These are phyloP conservation scores for Stachybotrys chartarum DNA, from an alignment of 2,329 filamentous ascomycete species.

Conservation along the genomic window DNA sequence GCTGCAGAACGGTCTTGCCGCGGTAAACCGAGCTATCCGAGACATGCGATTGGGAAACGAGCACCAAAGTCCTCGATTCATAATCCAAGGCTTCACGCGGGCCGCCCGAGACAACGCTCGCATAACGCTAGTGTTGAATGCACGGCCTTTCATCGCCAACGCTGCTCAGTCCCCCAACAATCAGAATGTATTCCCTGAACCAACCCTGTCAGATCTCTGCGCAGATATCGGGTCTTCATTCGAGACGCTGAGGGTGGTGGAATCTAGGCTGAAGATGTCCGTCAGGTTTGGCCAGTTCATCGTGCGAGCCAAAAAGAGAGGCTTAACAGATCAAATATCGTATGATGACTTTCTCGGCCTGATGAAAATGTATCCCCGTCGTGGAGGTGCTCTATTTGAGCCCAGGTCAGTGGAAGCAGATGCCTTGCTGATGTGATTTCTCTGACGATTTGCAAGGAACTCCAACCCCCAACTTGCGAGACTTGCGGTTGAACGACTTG, in stretches of 20 bases:
- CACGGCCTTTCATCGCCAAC: constrained; percentile 13
- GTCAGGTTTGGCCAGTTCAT: constrained; percentile 24
- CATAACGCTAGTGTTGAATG: constrained; percentile 14
- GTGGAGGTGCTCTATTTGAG: constrained; percentile 20
- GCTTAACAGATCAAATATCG: constrained; percentile 11
- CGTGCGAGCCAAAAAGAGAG: constrained; percentile 17
- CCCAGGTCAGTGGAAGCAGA: constrained; percentile 13
- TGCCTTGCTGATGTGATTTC: neutral
- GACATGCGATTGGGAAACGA: constrained; percentile 22
- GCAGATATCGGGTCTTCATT: constrained; percentile 11
- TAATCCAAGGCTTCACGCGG: constrained; percentile 18
- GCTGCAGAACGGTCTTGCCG: constrained; percentile 18
- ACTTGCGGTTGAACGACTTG: constrained; percentile 9
- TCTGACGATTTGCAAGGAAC: constrained; percentile 11
- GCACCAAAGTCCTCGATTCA: constrained; percentile 13
- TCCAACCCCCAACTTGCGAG: constrained; percentile 6
- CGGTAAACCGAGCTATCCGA: constrained; percentile 22
- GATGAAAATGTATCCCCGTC: constrained; percentile 17
- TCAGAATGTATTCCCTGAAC: neutral
- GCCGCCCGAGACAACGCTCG: constrained; percentile 1
- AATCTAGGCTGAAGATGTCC: constrained; percentile 19
- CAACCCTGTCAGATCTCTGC: constrained; percentile 10
- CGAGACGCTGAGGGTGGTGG: constrained; percentile 15
- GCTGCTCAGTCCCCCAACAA: neutral
- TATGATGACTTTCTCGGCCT: constrained; percentile 16